phyloP scores from a whole-genome alignment of 83 land plant species.

The Isoetes engelmannii region DNA sequence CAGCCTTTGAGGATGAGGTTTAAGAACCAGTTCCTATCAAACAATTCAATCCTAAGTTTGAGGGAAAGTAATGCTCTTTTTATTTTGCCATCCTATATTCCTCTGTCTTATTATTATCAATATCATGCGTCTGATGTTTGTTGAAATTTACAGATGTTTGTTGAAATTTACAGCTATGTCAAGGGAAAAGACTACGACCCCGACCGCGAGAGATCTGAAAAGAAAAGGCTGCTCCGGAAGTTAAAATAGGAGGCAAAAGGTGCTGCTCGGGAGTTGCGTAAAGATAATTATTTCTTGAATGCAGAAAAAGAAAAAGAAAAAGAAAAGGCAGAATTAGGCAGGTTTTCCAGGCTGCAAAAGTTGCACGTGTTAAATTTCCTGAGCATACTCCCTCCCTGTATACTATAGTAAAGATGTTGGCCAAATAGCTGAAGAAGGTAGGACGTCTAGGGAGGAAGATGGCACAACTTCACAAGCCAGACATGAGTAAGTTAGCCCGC shows the following conservation, averaged over 20 bases:
- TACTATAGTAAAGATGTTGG: too few species aligned
- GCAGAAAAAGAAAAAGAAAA: constrained; percentile 55
- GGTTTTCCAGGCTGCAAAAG: too few species aligned
- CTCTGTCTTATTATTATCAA: neutral
- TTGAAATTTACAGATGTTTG: too few species aligned
- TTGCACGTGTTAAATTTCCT: too few species aligned
- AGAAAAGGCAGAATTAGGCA: too few species aligned
- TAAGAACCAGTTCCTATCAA: constrained; percentile 71
- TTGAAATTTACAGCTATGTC: constrained; percentile 52
- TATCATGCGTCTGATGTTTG: neutral
- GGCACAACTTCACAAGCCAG: too few species aligned
- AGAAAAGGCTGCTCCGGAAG: constrained; percentile 51
- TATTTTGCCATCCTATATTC: neutral
- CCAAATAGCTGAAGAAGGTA: too few species aligned
- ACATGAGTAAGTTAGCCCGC: too few species aligned
- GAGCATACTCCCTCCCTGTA: too few species aligned
- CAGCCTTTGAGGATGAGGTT: constrained; percentile 74
- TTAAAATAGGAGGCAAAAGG: constrained; percentile 72
- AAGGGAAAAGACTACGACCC: constrained; percentile 90
- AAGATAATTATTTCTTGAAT: constrained; percentile 72
- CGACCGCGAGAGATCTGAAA: constrained; percentile 74
- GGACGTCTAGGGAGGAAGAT: too few species aligned
- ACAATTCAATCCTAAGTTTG: constrained; percentile 73
- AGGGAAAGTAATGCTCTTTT: constrained; percentile 60
- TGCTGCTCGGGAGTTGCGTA: constrained; percentile 77